Evolutionary conservation across 352 stramenopile genomes (phyloP).

Genomic region (Phytopythium ostracodes): DNA sequence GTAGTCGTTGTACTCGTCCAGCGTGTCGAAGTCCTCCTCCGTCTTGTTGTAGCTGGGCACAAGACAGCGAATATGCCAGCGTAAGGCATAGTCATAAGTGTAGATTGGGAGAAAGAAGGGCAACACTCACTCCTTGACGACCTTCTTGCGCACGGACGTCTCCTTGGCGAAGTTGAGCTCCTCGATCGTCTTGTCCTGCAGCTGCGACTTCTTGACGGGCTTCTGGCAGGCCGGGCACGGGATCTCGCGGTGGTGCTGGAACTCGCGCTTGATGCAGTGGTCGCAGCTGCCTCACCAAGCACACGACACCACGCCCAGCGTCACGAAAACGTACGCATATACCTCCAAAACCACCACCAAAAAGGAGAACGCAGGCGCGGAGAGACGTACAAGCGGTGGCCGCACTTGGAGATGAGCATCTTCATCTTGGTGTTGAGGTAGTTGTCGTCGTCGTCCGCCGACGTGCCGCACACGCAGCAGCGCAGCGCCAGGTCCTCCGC

Average conservation of each 20-base stretch:
- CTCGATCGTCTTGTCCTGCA: conserved; percentile 87
- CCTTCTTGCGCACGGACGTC: conserved; percentile 84
- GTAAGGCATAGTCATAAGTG: too few species aligned
- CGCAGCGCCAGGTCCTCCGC: conserved; percentile 72
- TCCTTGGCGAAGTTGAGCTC: conserved; percentile 88
- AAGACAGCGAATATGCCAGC: background rate
- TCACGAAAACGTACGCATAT: too few species aligned
- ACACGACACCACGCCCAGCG: background rate
- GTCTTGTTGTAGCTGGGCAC: conserved; percentile 80
- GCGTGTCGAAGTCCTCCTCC: conserved; percentile 83
- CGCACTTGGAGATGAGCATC: conserved; percentile 90
- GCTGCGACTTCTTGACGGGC: conserved; percentile 85
- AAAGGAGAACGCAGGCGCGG: conserved; percentile 4
- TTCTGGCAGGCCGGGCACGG: conserved; percentile 75
- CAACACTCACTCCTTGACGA: conserved; percentile 67
- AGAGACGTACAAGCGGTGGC: conserved; percentile 81
- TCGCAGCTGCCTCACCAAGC: conserved; percentile 56
- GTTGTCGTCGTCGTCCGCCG: conserved; percentile 81
- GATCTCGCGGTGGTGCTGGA: conserved; percentile 86
- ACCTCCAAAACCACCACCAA: background rate
- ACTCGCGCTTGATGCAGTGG: conserved; percentile 84
- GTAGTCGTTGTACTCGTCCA: conserved; percentile 87
- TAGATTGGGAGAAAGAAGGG: background rate
- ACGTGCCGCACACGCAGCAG: conserved; percentile 88
- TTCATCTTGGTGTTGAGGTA: conserved; percentile 92